phyloP scores from a whole-genome alignment of 768 basidiomycete species.

The Lactarius hengduanensis region DNA sequence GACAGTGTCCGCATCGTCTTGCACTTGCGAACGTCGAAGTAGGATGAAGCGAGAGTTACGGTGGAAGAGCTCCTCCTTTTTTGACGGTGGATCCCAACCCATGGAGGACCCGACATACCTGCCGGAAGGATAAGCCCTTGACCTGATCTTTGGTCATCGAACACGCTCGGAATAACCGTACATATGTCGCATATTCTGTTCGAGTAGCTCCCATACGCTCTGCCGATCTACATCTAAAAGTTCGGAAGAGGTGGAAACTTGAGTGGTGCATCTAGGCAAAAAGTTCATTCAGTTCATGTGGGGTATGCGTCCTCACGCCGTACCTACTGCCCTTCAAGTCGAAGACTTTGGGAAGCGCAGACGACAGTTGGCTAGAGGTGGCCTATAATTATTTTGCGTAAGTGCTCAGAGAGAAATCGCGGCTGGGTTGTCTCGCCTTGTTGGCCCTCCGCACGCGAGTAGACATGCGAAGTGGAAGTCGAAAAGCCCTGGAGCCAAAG shows the following conservation, averaged over 20 bases:
- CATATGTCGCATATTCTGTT: conserved; percentile 26
- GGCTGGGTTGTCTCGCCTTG: conserved; percentile 13
- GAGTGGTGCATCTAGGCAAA: conserved; percentile 11
- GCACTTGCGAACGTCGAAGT: conserved; percentile 29
- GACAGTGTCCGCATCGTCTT: conserved; percentile 23
- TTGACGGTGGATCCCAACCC: conserved; percentile 61
- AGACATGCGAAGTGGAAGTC: conserved; percentile 8
- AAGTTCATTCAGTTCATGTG: neutral
- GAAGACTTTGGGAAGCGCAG: neutral
- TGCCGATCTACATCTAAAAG: conserved; percentile 17
- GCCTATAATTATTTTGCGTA: conserved; percentile 12
- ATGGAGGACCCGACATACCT: conserved; percentile 60
- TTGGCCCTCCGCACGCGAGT: conserved; percentile 25
- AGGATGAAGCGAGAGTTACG: conserved; percentile 59
- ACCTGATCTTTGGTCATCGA: conserved; percentile 28
- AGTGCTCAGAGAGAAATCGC: too few species aligned
- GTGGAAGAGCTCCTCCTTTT: conserved; percentile 61
- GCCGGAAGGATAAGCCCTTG: conserved; percentile 35
- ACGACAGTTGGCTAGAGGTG: conserved; percentile 16
- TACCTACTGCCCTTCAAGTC: conserved; percentile 15
- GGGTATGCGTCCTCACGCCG: neutral
- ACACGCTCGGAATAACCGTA: neutral
- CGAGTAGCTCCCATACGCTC: conserved; percentile 24
- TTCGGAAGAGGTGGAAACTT: conserved; percentile 14
- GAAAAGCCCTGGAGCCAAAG: neutral